Evolutionary conservation across 345 rosid species (phyloP), one percentile per base, ranked within the genome.

Genomic region (Moringa oleifera): DNA sequence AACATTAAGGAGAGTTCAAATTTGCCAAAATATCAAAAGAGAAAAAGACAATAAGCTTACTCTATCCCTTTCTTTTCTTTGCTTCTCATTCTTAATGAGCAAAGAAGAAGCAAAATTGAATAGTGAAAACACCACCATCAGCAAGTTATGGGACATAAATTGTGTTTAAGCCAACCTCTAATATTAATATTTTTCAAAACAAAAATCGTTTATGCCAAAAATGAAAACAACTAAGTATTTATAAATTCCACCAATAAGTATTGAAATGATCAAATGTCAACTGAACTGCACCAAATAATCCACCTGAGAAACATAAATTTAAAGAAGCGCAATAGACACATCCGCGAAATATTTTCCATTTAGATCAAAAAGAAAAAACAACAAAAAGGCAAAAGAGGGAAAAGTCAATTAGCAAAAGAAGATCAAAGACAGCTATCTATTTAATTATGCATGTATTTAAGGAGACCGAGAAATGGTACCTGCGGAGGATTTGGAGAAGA

Each of bases 401-500:
- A 2, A 5, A 18, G 13, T 13, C n/a, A 51, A 49, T 49, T 18
- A 19, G 13, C 54, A 51, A 51, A 18, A 6, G 21, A 51, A 47
- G 17, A 47, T 18, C 49, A 63, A 58, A 20, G 68, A 25, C 18
- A 22, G 55, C 10, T 20, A 53, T 53, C 9, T 25, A 52, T n/a
- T n/a, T n/a, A n/a, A n/a, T n/a, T n/a, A n/a, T n/a, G n/a, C n/a
- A n/a, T 7, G 21, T 21, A 20, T 2, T 20, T 12, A 28, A 20
- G 23, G 22, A 51, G 47, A 45, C n/a, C n/a, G n/a, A n/a, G 51
- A 28, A 24, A 51, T 53, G 4, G 59, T 68, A 89, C 98, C 86
- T 85, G 68, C 84, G 76, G 49, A 93, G 80, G 77, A 89, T 87
- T 63, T 76, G 85, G 58, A 84, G 54, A 58, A 93, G 82, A 69